phyloP scores from a whole-genome alignment of 1,139 yeast genomes.

The Kodamaea suecica region DNA sequence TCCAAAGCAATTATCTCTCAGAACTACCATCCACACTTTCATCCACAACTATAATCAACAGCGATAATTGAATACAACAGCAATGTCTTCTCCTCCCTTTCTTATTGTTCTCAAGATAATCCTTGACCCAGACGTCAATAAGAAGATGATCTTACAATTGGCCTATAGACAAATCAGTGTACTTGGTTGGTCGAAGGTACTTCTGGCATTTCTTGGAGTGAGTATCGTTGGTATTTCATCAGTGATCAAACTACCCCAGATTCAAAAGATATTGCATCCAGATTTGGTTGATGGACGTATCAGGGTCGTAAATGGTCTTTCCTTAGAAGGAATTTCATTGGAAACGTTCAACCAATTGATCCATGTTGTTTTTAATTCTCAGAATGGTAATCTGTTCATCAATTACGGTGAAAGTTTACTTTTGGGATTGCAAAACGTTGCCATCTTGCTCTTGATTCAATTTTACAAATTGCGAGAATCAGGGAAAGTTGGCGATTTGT shows the following conservation, averaged over 20 bases:
- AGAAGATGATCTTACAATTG: slow-evolving; percentile 38
- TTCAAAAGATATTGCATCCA: slow-evolving; percentile 35
- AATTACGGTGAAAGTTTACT: slow-evolving; percentile 44
- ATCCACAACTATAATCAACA: too few species aligned
- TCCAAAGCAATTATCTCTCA: too few species aligned
- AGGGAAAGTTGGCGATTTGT: slow-evolving; percentile 17
- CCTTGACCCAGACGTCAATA: slow-evolving; percentile 41
- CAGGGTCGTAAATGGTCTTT: slow-evolving; percentile 38
- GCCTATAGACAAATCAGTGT: slow-evolving; percentile 37
- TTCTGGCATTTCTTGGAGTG: slow-evolving; percentile 35
- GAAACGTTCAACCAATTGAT: slow-evolving; percentile 40
- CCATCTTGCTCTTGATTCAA: slow-evolving; percentile 35
- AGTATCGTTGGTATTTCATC: slow-evolving; percentile 42
- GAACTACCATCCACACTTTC: too few species aligned
- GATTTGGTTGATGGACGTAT: slow-evolving; percentile 26
- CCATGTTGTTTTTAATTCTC: slow-evolving; percentile 41
- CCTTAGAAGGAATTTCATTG: slow-evolving; percentile 35
- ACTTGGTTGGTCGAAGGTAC: slow-evolving; percentile 36
- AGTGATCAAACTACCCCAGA: slow-evolving; percentile 43
- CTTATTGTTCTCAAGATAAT: slow-evolving; percentile 29
- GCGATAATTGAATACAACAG: neutral
- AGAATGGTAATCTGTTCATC: slow-evolving; percentile 34
- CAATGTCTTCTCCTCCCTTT: slow-evolving; percentile 10
- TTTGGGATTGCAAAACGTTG: slow-evolving; percentile 40
- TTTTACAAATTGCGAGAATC: slow-evolving; percentile 32